Evolutionary conservation across 2,329 filamentous ascomycete genomes (phyloP), one percentile per base, ranked within the genome.

Genomic region (Hirsutella minnesotensis): DNA sequence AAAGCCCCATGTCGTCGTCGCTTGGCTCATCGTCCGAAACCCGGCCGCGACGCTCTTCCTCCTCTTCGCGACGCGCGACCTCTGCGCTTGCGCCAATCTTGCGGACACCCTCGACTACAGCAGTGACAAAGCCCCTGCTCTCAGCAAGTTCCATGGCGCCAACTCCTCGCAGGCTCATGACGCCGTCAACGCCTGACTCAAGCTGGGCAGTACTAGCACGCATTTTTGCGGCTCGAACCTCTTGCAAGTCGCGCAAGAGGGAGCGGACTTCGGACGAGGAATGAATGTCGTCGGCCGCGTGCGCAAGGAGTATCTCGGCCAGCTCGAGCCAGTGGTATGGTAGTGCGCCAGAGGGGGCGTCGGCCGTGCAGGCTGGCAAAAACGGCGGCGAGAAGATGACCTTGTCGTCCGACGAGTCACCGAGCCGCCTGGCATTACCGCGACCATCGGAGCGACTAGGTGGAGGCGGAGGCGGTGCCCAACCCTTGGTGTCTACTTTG

Each of bases 301-400:
- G 83, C 38, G 89, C 83, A 2, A 98, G 75, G 38, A 98, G 69
- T 58, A 94, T 79, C 63, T 95, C 88, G 16, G 84, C 82, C 9
- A 96, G 67, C 64, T 96, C 92, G 35, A 94, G 75, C 89, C 90
- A 98, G 66, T 96, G 90, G 59, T 94, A 96, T 0, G 92, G 92
- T 27, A 98, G 68, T 13, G 81, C 77, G 34, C 79, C 78, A 1
- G 79, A 66, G 9, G 81, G 78, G 2, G 83, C 77, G 38, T 77
- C 69, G 18, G 81, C 77, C 0, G 83, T 88, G 49, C 83, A 86
- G 15, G 81, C 81, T 1, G 79, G 76, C 1, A 94, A 64, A 57
- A 95, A 95, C 0, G 90, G 90, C 4, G 89, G 77, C 1, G 80
- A 78, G 0, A 79, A 57, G 2, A 65, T 47, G 4, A 55, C 51